Evolutionary conservation across 106 monocot genomes (phyloP).

Genomic region (Posidonia australis): DNA sequence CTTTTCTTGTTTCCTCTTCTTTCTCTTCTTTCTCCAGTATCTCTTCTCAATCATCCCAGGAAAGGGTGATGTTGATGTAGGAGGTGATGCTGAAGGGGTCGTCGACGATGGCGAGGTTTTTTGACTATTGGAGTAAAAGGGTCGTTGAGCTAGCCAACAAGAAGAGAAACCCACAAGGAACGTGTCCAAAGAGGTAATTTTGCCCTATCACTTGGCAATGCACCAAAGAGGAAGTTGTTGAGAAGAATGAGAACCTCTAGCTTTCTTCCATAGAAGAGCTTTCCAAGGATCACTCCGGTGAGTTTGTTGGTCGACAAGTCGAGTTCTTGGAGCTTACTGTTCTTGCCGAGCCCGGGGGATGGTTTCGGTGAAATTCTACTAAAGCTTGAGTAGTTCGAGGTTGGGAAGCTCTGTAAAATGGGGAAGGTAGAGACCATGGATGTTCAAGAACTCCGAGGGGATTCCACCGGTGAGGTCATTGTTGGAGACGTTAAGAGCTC

Average conservation of each 20-base stretch:
- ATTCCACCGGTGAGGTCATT: slow-evolving; percentile 48
- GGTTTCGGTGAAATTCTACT: not conserved
- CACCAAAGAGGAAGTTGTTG: slow-evolving; percentile 62
- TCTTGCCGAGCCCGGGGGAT: slow-evolving; percentile 16
- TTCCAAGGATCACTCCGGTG: slow-evolving; percentile 55
- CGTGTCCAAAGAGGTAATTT: slow-evolving; percentile 35
- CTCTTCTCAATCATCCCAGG: too few relatives aligned
- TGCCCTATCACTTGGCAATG: slow-evolving; percentile 34
- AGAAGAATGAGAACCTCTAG: slow-evolving; percentile 54
- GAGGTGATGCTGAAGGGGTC: too few relatives aligned
- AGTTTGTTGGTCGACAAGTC: slow-evolving; percentile 85
- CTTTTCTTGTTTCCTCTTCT: too few relatives aligned
- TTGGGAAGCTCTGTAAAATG: not conserved
- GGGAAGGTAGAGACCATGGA: not conserved
- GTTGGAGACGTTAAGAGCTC: slow-evolving; percentile 62
- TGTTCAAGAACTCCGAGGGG: slow-evolving; percentile 11
- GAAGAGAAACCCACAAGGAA: slow-evolving; percentile 42
- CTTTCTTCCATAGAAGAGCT: slow-evolving; percentile 24
- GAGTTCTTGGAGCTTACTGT: slow-evolving; percentile 29
- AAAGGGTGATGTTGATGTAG: too few relatives aligned
- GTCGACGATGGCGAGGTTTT: too few relatives aligned
- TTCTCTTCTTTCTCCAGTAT: too few relatives aligned
- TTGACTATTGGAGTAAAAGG: too few relatives aligned
- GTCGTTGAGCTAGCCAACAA: too few relatives aligned
- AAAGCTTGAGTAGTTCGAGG: not conserved